Evolutionary conservation across 2,329 filamentous ascomycete species (phyloP), one percentile per base, ranked within the genome.

Genomic region (Fusarium torulosum): DNA sequence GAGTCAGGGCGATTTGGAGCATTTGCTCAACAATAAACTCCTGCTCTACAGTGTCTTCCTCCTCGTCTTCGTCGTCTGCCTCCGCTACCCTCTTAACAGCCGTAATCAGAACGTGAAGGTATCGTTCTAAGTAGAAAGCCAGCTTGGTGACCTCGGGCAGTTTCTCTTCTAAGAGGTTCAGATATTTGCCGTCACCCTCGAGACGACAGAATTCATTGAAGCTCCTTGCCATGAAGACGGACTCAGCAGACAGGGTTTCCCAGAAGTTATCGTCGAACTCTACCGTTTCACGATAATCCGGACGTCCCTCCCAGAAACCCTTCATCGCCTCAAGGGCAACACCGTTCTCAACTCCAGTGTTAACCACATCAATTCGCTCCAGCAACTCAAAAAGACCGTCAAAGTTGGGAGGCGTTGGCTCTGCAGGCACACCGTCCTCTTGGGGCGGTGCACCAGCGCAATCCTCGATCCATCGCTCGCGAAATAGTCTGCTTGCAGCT

Each of bases 1-100:
- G 86, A 2, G 93, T 96, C 61, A 94, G 85, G 7, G 93, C 92
- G 75, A 99, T 97, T 72, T 97, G 91, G 35, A 99, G 88, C 58
- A 99, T 84, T 76, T 99, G 96, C 77, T 98, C 94, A 38, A 97
- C 92, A 65, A 97, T 92, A 72, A 99, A 99, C 78, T 98, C 95
- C 72, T 94, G 90, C 76, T 97, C 94, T 8, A 94, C 90, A 0
- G 91, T 91, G 69, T 96, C 92, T 73, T 96, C 92, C 62, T 94
- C 91, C 7, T 92, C 91, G 2, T 88, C 85, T 6, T 90, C 87
- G 14, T 68, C 17, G 2, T 80, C 82, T 38, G 60, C 60, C 21
- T 85, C 84, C 57, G 87, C 85, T 40, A 85, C 80, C 66, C 84
- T 82, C 75, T 83, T 85, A 19, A 93, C 83, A 4, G 86, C 84